A percentile compares a stretch with the other conserved stretches of the same genome.
Evolutionary conservation across 176 grass and related monocot species (phyloP).

Genomic region (Oryza longistaminata): DNA sequence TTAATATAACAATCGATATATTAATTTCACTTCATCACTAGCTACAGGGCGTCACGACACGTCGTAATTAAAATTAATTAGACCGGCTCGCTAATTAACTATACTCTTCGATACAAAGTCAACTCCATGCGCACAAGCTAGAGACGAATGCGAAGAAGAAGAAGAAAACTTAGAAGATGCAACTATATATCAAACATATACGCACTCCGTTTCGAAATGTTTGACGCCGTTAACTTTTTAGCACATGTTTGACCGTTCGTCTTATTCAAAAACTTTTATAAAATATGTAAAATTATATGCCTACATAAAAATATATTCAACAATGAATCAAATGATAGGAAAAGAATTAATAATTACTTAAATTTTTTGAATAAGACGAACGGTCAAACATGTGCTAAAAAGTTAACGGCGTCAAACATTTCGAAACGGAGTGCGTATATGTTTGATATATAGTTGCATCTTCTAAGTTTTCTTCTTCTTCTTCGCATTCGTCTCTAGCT

Average conservation of each 20-base stretch:
- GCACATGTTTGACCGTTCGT: too few relatives aligned
- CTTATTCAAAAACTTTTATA: too few relatives aligned
- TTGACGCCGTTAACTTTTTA: too few relatives aligned
- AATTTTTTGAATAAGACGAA: too few relatives aligned
- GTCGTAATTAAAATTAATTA: neutral
- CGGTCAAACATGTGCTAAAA: too few relatives aligned
- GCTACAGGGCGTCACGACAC: neutral
- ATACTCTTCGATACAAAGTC: constrained; percentile 34
- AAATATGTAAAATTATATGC: too few relatives aligned
- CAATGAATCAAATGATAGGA: too few relatives aligned
- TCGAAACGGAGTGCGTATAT: too few relatives aligned
- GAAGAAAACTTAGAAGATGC: neutral
- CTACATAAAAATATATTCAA: too few relatives aligned
- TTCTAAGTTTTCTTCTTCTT: neutral
- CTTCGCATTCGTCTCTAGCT: neutral
- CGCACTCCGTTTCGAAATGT: too few relatives aligned
- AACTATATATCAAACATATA: neutral
- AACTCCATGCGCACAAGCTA: constrained; percentile 6
- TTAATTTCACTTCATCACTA: neutral
- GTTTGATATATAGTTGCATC: neutral
- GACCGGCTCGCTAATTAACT: neutral
- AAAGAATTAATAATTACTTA: too few relatives aligned
- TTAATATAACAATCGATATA: neutral
- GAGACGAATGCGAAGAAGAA: neutral
- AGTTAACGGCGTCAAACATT: too few relatives aligned